phyloP scores from a whole-genome alignment of 2,329 filamentous ascomycete species.

The Pseudocercospora fuligena region DNA sequence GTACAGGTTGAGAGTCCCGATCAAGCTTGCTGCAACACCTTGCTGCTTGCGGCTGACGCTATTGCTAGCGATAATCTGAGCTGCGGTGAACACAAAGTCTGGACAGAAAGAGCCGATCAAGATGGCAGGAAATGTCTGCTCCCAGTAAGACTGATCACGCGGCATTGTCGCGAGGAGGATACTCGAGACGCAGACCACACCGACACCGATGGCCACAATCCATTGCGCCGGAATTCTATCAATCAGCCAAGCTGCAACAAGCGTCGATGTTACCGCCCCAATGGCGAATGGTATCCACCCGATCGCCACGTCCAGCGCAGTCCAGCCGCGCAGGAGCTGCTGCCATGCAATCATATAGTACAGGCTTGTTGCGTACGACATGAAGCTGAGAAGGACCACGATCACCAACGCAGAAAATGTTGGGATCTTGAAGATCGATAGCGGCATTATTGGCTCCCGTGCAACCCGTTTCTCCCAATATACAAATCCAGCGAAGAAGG shows the following conservation, averaged over 20 bases:
- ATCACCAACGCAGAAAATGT: constrained; percentile 7
- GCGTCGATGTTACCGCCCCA: background rate
- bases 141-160: constrained; percentile 17
- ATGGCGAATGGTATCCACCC: constrained; percentile 12
- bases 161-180: constrained; percentile 17
- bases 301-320: background rate
- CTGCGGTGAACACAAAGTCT: constrained; percentile 4
- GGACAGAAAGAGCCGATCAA: constrained; percentile 3
- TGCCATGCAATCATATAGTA: constrained; percentile 16
- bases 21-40: constrained; percentile 6
- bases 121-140: constrained; percentile 16
- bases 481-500: constrained; percentile 14
- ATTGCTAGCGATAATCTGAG: constrained; percentile 7
- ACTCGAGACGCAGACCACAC: constrained; percentile 9
- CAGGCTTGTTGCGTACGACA: constrained; percentile 17
- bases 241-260: constrained; percentile 3
- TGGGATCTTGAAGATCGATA: background rate
- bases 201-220: constrained; percentile 9
- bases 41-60: constrained; percentile 6
- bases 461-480: constrained; percentile 21
- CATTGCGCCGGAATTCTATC: constrained; percentile 7
- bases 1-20: constrained; percentile 59
- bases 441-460: constrained; percentile 11
- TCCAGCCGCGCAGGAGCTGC: constrained; percentile 7
- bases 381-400: constrained; percentile 11